Evolutionary conservation across 2,329 filamentous ascomycete genomes (phyloP), one percentile per base, ranked within the genome.

Genomic region (Trichoderma sp.): DNA sequence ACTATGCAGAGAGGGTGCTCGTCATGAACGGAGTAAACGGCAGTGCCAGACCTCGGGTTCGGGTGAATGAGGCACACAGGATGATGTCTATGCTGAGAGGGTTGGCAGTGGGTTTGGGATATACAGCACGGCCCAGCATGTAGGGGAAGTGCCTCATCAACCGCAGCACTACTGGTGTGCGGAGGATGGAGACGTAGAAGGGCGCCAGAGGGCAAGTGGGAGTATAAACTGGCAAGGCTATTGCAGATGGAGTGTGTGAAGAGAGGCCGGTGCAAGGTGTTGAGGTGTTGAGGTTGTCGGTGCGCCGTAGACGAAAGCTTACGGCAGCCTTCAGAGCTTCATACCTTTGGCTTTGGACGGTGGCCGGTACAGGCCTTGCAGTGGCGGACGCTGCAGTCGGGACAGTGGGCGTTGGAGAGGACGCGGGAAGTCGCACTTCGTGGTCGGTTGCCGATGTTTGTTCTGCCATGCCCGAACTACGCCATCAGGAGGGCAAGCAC

Each of bases 381-480:
- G 75, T 71, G 70, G 52, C n/a, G 32, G 66, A 68, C 24, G 54
- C 55, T 61, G 56, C 32, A 56, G 76, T 74, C 28, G 39, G 26
- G 18, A 55, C 54, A 63, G 76, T 74, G 70, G 77, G 73, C 76
- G 75, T 77, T 74, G 78, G 76, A 74, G 79, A 74, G 74, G 74
- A 74, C 73, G 81, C 79, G 75, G 82, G 82, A 80, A 83, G 83
- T 82, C 81, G 84, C 83, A 81, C 81, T 82, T 85, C 82, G 84
- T 85, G 84, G 80, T 86, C 83, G 81, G 82, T 81, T 84, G 79
- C 77, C 79, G 78, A 75, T 80, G 80, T 88, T 87, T 83, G 86
- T 85, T 88, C 86, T 87, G 86, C 86, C 87, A 89, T 89, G 85
- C 79, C 79, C 78, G 75, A 84, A 86, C 86, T 88, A 89, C 86